Conservation (phyloP, 345 rosid species). For the Gossypium stocksii region DNA sequence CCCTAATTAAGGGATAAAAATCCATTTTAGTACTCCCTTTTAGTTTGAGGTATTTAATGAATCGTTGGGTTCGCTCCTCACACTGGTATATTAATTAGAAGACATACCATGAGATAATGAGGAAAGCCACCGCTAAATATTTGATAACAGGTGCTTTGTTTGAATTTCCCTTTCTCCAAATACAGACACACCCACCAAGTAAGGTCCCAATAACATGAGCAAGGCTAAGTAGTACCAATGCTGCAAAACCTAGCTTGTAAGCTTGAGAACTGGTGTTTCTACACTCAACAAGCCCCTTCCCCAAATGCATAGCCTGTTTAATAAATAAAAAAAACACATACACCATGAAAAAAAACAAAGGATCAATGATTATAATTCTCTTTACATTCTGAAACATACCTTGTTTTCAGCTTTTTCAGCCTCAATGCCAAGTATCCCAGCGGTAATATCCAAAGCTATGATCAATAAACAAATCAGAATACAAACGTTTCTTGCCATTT, state of each 20-base stretch:
- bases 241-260: constrained; percentile 70
- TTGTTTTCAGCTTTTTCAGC: constrained; percentile 54
- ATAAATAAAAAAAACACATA: not conserved
- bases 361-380: not conserved
- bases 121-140: constrained; percentile 73
- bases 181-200: constrained; percentile 66
- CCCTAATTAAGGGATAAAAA: too few relatives aligned
- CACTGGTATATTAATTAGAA: too few relatives aligned
- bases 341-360: not conserved
- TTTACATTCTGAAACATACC: constrained; percentile 22
- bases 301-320: constrained; percentile 63
- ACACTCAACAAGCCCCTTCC: constrained; percentile 67
- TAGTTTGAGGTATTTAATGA: too few relatives aligned
- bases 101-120: constrained; percentile 69
- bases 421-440: constrained; percentile 57
- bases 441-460: constrained; percentile 47
- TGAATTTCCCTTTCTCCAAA: constrained; percentile 50
- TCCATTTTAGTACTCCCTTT: too few relatives aligned
- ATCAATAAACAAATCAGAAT: constrained; percentile 45
- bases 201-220: constrained; percentile 61
- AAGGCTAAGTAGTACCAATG: constrained; percentile 48
- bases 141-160: constrained; percentile 50
- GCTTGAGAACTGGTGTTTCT: constrained; percentile 74
- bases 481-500: constrained; percentile 29
- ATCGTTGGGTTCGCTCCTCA: too few relatives aligned